Base-by-base conservation (phyloP, 2,329 filamentous ascomycete species). In the Claviceps pazoutovae region DNA sequence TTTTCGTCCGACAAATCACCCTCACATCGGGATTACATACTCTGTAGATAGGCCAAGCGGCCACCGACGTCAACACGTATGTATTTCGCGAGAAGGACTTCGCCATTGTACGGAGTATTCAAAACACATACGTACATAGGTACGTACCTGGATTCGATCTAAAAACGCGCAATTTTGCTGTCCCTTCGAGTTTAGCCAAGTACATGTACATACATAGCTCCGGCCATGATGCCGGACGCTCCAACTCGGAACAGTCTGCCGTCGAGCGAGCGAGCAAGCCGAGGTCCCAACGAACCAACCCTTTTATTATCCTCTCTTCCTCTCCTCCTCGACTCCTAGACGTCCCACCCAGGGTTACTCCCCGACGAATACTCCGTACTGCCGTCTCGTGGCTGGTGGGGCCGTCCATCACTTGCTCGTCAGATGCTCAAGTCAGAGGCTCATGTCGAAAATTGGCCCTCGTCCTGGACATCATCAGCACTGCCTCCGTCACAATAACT, bases 31-130 rank as follows among this genome's bases (percentile, higher is more conserved):
- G 34, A 51, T 14, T 4, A 49, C 21, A 23, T 23, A 6, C 26
- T 30, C 8, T 8, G 26, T 9, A 30, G 49, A 54, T 50, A 30
- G 52, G 41, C 52, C 49, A 51, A 48, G 49, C 52, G 52, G 52
- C 52, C 52, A 51, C 42, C 30, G 43, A 36, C 46, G 34, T 38
- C 45, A 23, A 38, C 36, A 17, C n/a, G 13, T 23, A 23, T 23
- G 8, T 23, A 7, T 47, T 37, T 47, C 17, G 8, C 43, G 17
- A 46, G 16, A 34, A 11, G 8, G 8, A 8, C 7, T 34, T 17
- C 4, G 21, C 11, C 13, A 26, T 44, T 14, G 1, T 26, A 17
- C 14, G 19, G 3, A 43, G 7, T 43, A 21, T 16, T 8, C 26
- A 30, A 8, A 19, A 19, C 7, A 42, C 11, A 13, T 11, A 23